A percentile compares a stretch with the other conserved stretches of the same genome.
Conservation (phyloP, 768 basidiomycete species). For the Crassisporium funariophilum region DNA sequence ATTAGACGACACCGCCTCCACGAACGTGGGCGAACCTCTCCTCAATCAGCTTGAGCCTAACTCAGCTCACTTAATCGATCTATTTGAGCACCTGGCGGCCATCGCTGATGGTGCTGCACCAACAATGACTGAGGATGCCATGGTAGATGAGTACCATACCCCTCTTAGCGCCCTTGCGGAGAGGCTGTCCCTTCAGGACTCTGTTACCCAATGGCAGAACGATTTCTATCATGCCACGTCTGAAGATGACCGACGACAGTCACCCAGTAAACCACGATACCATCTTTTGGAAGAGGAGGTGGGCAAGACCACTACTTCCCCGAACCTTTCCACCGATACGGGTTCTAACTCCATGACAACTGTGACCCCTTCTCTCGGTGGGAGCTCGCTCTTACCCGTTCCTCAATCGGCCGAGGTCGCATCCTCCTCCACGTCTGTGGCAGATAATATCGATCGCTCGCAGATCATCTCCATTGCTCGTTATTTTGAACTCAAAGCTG, state of each 20-base stretch:
- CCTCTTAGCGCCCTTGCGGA: neutral
- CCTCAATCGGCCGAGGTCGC: neutral
- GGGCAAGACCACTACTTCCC: neutral
- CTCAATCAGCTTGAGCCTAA: too few relatives aligned
- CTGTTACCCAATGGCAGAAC: neutral
- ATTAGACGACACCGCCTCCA: too few relatives aligned
- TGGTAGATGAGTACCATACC: neutral
- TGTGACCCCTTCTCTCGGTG: neutral
- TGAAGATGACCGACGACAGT: too few relatives aligned
- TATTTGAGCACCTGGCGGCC: neutral
- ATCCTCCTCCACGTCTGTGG: neutral
- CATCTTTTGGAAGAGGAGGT: too few relatives aligned
- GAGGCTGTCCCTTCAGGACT: neutral
- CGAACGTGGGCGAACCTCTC: too few relatives aligned
- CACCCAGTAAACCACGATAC: too few relatives aligned
- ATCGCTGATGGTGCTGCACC: neutral
- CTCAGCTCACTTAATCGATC: neutral
- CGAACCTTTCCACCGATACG: neutral
- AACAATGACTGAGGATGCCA: neutral
- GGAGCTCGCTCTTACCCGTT: neutral
- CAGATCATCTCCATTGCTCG: slow-evolving; percentile 18
- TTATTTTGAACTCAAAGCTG: slow-evolving; percentile 19
- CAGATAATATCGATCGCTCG: neutral
- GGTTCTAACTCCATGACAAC: neutral
- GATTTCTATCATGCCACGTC: neutral